Conservation (phyloP, 257 asterid genomes). For the Thymus quinquecostatus region DNA sequence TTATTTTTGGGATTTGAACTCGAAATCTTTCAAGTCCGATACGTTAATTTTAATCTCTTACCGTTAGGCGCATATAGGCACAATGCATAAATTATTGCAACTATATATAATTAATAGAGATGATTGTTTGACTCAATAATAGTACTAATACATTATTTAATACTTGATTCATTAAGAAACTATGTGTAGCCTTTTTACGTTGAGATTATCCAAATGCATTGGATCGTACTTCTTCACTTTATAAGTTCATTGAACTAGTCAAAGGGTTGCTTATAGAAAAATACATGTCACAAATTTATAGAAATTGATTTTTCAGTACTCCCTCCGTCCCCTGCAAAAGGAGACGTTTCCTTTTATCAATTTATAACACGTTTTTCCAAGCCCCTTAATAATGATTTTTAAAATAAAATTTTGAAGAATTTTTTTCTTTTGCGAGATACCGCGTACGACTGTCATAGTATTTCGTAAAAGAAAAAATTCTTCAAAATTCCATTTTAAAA, state of each 20-base stretch:
- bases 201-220: slow-evolving; percentile 11
- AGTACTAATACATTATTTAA: background rate
- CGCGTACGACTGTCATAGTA: too few species aligned
- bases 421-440: too few species aligned
- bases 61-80: too few species aligned
- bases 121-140: slow-evolving; percentile 15
- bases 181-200: background rate
- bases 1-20: background rate
- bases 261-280: slow-evolving; percentile 32
- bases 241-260: slow-evolving; percentile 31
- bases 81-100: background rate
- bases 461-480: too few species aligned
- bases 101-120: background rate
- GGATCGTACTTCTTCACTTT: slow-evolving; percentile 6
- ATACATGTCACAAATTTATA: slow-evolving; percentile 13
- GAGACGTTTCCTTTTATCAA: too few species aligned
- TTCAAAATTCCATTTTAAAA: too few species aligned
- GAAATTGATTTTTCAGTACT: background rate
- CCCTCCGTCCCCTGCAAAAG: too few species aligned
- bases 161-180: slow-evolving; percentile 5
- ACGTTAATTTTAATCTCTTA: too few species aligned
- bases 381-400: too few species aligned
- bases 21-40: too few species aligned
- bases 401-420: too few species aligned
- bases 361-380: too few species aligned